Evolutionary conservation across 148 eudicot genomes (phyloP).

Genomic region (Drosera capensis): DNA sequence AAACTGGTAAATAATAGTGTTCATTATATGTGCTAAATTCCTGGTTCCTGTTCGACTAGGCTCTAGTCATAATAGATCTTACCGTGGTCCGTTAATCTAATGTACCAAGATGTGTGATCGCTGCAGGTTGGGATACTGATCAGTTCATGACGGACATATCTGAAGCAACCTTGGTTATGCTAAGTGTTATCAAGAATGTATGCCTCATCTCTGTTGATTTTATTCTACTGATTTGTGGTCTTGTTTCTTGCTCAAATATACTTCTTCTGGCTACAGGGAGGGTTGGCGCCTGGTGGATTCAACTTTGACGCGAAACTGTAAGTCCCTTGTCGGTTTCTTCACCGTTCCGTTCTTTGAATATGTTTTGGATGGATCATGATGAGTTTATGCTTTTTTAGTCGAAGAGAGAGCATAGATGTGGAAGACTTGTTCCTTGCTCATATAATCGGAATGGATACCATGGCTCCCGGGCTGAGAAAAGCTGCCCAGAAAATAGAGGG

Average conservation of each 20-base stretch:
- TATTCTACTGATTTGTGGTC: background rate
- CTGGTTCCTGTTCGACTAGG: too few species aligned
- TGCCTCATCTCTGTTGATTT: conserved; percentile 8
- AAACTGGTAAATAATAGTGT: conserved; percentile 30
- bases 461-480: conserved; percentile 92
- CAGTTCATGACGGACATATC: conserved; percentile 79
- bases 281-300: conserved; percentile 92
- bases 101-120: too few species aligned
- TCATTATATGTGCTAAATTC: too few species aligned
- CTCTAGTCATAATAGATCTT: too few species aligned
- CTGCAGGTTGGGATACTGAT: conserved; percentile 97
- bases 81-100: too few species aligned
- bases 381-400: conserved; percentile 25
- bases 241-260: too few species aligned
- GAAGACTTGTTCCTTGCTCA: conserved; percentile 96
- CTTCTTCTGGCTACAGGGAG: conserved; percentile 41
- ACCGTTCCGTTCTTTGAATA: too few species aligned
- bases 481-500: conserved; percentile 89
- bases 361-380: background rate
- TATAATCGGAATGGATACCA: conserved; percentile 89
- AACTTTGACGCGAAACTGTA: conserved; percentile 97
- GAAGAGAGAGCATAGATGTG: conserved; percentile 98
- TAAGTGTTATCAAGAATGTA: conserved; percentile 80
- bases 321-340: too few species aligned
- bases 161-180: conserved; percentile 91